A percentile compares a stretch with the other conserved stretches of the same genome.
Conservation (phyloP, 169 alveolate genomes). For the Plasmodium gallinaceum region DNA sequence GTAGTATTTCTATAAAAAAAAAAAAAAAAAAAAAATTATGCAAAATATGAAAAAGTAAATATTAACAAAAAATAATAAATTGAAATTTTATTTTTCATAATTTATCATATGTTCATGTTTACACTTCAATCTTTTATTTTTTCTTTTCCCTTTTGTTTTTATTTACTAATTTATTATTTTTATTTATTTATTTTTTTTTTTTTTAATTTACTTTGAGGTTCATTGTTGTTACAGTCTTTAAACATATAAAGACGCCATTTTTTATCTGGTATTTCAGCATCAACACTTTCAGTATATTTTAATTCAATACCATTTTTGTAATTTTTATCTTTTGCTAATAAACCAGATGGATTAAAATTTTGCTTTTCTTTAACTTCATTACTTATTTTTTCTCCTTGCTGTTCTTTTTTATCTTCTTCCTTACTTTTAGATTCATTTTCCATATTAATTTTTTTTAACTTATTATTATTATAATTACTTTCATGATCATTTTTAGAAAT, state of each 20-base stretch:
- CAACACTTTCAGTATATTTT: conserved; percentile 89
- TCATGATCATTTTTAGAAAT: neutral
- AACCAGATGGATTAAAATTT: conserved; percentile 92
- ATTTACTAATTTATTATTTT: neutral
- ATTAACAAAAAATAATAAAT: neutral
- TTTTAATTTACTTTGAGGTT: conserved; percentile 32
- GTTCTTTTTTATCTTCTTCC: conserved; percentile 15
- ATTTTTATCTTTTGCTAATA: conserved; percentile 87
- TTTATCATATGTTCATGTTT: neutral
- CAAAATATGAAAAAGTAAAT: neutral
- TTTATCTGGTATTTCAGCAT: conserved; percentile 83
- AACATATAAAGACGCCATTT: conserved; percentile 91
- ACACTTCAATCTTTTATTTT: neutral
- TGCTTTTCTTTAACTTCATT: conserved; percentile 59
- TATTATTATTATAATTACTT: neutral
- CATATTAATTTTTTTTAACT: neutral
- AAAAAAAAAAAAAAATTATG: conserved; percentile 2
- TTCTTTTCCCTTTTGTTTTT: conserved; percentile 1
- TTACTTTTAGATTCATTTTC: conserved; percentile 1
- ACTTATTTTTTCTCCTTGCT: conserved; percentile 27
- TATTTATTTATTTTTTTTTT: neutral
- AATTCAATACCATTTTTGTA: conserved; percentile 83
- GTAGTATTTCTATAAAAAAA: conserved; percentile 81
- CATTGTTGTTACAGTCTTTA: conserved; percentile 33
- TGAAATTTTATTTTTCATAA: neutral